Conservation (phyloP, 2,329 filamentous ascomycete genomes). For the Plectosphaerella sp. region DNA sequence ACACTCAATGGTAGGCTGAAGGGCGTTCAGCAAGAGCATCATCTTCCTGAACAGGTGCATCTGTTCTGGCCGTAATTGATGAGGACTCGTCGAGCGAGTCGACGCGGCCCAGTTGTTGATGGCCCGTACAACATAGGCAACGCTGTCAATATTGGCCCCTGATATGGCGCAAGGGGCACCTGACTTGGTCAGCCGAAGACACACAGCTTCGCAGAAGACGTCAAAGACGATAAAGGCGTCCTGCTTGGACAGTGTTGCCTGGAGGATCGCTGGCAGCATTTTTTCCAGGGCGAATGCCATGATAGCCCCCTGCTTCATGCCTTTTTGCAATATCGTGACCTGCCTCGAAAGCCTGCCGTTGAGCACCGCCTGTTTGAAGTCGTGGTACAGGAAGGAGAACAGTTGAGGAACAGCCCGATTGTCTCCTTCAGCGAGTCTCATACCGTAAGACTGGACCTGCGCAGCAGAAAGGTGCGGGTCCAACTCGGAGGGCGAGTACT, state of each 20-base stretch:
- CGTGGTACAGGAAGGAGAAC: conserved; percentile 54
- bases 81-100: conserved; percentile 2
- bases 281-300: conserved; percentile 42
- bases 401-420: conserved; percentile 40
- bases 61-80: conserved; percentile 12
- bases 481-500: conserved; percentile 50
- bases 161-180: conserved; percentile 31
- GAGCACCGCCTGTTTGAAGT: conserved; percentile 50
- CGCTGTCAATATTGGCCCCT: conserved; percentile 23
- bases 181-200: conserved; percentile 25
- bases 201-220: conserved; percentile 42
- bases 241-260: conserved; percentile 25
- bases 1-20: conserved; percentile 13
- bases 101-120: conserved; percentile 16
- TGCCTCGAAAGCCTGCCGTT: conserved; percentile 45
- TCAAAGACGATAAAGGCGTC: conserved; percentile 44
- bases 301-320: conserved; percentile 42
- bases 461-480: conserved; percentile 55
- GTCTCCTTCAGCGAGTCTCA: conserved; percentile 50
- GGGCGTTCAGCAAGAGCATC: conserved; percentile 9
- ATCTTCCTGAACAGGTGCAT: conserved; percentile 17
- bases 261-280: conserved; percentile 52
- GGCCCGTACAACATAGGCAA: conserved; percentile 15
- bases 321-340: conserved; percentile 37
- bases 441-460: conserved; percentile 50